Evolutionary conservation across 2,329 filamentous ascomycete species (phyloP).

Genomic region (Periconia digitata): DNA sequence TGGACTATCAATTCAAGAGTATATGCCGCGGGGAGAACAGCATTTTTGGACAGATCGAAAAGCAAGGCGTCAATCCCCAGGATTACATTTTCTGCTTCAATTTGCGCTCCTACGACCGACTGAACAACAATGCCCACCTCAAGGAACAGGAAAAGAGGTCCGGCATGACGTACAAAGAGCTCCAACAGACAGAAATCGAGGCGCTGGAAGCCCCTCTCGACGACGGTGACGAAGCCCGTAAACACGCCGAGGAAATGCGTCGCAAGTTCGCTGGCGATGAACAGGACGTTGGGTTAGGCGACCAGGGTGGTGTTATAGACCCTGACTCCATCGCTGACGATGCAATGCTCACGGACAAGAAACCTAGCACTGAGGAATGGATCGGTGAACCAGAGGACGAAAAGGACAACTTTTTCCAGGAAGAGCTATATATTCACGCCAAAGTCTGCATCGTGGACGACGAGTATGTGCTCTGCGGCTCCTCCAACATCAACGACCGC

Average conservation of each 20-base stretch:
- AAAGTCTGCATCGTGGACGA: constrained; percentile 92
- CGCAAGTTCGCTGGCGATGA: constrained; percentile 48
- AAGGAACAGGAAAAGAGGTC: constrained; percentile 76
- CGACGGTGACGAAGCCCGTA: constrained; percentile 41
- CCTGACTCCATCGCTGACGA: constrained; percentile 72
- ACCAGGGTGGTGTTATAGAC: constrained; percentile 48
- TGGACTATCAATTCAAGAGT: constrained; percentile 98
- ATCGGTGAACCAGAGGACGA: constrained; percentile 73
- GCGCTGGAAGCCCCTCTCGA: constrained; percentile 68
- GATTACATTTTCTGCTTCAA: constrained; percentile 95
- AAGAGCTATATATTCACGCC: constrained; percentile 92
- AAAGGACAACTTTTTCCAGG: constrained; percentile 86
- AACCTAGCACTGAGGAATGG: constrained; percentile 72
- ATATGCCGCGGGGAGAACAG: constrained; percentile 90
- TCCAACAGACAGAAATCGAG: constrained; percentile 85
- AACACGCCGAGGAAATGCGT: constrained; percentile 50
- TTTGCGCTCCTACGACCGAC: constrained; percentile 84
- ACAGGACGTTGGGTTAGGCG: constrained; percentile 42
- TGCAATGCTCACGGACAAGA: constrained; percentile 72
- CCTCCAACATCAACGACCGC: constrained; percentile 89
- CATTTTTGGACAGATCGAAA: constrained; percentile 77
- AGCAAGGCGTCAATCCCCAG: constrained; percentile 71
- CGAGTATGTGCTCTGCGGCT: constrained; percentile 79
- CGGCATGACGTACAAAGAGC: constrained; percentile 80
- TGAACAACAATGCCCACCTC: constrained; percentile 78